Evolutionary conservation across 176 grass and related monocot species (phyloP).

Genomic region (Rhipidocladum racemiflorum): DNA sequence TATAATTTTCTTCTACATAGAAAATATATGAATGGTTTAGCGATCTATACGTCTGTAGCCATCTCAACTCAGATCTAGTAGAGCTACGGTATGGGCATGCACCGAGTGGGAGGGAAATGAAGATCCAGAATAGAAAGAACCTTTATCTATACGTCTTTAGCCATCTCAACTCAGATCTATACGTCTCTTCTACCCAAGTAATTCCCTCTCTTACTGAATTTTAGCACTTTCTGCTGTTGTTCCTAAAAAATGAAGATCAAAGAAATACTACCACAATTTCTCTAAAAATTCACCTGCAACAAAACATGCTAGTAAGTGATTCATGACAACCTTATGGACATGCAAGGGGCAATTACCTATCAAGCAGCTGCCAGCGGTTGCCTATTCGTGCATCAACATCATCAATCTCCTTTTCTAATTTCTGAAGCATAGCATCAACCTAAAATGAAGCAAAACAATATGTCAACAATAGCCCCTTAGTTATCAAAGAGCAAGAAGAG

Average conservation of each 20-base stretch:
- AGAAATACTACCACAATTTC: neutral
- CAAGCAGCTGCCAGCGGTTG: slow-evolving; percentile 87
- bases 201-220: neutral
- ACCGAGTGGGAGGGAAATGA: neutral
- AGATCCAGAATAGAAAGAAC: no score
- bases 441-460: slow-evolving; percentile 41
- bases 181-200: neutral
- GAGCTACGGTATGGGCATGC: neutral
- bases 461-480: neutral
- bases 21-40: neutral
- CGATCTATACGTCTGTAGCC: neutral
- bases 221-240: neutral
- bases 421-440: slow-evolving; percentile 91
- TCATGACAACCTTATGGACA: neutral
- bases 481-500: neutral
- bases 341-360: slow-evolving; percentile 51
- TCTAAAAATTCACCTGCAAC: neutral
- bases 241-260: neutral
- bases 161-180: no score
- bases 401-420: slow-evolving; percentile 96
- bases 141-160: no score
- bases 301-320: neutral
- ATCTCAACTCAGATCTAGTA: neutral
- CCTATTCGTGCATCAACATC: slow-evolving; percentile 95
- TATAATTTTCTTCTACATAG: neutral